These are phyloP conservation scores for Fusarium hostae DNA, from an alignment of 2,329 filamentous ascomycete genomes.

Conservation along the genomic window DNA sequence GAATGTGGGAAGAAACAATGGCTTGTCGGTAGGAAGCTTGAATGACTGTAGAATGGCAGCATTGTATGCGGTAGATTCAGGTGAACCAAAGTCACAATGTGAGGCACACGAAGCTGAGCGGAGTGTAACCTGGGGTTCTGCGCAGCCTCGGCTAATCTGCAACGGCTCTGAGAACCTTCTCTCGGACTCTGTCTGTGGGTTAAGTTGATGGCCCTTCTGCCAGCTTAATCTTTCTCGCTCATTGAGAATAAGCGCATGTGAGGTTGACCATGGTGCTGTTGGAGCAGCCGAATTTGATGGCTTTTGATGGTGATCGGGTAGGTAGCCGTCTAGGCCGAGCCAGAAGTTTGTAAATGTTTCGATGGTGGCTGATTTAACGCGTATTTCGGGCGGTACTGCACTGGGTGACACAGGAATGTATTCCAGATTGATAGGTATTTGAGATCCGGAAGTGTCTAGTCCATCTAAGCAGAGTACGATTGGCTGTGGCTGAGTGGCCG, in stretches of 20 bases:
- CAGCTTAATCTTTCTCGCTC: neutral
- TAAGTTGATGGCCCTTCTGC: neutral
- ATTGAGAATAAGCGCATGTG: neutral
- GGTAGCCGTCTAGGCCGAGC: neutral
- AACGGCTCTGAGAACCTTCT: neutral
- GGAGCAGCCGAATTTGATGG: neutral
- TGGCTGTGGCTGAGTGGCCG: neutral
- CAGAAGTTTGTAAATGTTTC: neutral
- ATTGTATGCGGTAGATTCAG: neutral
- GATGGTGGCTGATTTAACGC: neutral
- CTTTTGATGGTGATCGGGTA: neutral
- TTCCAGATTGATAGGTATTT: neutral
- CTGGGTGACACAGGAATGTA: neutral
- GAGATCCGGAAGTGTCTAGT: neutral
- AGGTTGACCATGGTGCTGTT: neutral
- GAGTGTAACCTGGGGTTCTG: too few species aligned
- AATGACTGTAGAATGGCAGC: neutral
- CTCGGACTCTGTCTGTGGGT: accelerated
- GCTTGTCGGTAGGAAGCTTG: neutral
- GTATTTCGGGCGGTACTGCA: neutral
- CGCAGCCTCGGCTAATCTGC: accelerated
- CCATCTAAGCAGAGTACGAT: neutral
- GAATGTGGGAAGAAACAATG: neutral
- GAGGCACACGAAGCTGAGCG: neutral
- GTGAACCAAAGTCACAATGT: neutral